Base-by-base conservation (phyloP, 768 basidiomycete genomes). In the Kwoniella pini region DNA sequence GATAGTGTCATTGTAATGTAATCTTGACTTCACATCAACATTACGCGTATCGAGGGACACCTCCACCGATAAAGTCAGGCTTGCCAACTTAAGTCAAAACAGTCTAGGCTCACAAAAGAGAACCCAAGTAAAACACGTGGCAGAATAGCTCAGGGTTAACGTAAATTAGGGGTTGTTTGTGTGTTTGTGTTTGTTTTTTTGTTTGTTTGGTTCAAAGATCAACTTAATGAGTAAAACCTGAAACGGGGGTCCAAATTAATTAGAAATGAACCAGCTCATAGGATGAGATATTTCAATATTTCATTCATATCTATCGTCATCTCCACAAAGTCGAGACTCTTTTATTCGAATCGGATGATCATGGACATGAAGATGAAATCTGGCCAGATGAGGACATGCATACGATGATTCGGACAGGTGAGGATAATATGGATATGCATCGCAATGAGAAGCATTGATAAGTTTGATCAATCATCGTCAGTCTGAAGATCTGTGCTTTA, bases 401-500 rank as follows among this genome's bases (percentile, higher is more conserved):
- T n/a, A n/a, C n/a, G n/a, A n/a, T n/a, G n/a, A n/a, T n/a, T n/a
- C n/a, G n/a, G n/a, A n/a, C n/a, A n/a, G n/a, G n/a, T n/a, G n/a
- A n/a, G n/a, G n/a, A n/a, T n/a, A n/a, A n/a, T n/a, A n/a, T n/a
- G n/a, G n/a, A n/a, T n/a, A n/a, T 36, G 33, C 33, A 36, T 36
- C 33, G 33, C 33, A 36, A 36, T 36, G 33, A 36, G 15, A 15
- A 15, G 33, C 33, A n/a, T n/a, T n/a, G n/a, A n/a, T n/a, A n/a
- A n/a, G n/a, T n/a, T n/a, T n/a, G n/a, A n/a, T 36, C 33, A 36
- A 7, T 10, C 11, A 42, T 30, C 27, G 48, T 50, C 28, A 50
- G n/a, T 33, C 30, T 10, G 48, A 30, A 15, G 48, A 50, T 50
- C 48, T 50, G 48, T 50, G 48, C 48, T 50, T 21, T 28, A 36